Conservation (phyloP, 805 yeast species). For the Candida verbasci region DNA sequence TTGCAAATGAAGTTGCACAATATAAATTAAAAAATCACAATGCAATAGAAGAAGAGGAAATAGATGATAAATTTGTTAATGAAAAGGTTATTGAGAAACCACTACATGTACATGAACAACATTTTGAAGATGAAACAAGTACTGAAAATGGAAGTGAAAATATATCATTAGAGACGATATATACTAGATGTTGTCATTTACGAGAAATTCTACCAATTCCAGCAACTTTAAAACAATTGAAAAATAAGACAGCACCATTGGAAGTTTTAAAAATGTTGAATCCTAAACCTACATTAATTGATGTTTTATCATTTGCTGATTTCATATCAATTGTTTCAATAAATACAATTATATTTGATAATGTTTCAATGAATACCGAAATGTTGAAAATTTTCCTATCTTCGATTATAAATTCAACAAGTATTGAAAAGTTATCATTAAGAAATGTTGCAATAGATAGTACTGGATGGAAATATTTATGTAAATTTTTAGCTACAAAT, state of each 20-base stretch:
- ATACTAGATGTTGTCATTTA: constrained; percentile 87
- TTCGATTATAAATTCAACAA: constrained; percentile 38
- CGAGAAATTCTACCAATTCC: constrained; percentile 91
- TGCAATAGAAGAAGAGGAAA: constrained; percentile 8
- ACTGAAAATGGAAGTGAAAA: constrained; percentile 8
- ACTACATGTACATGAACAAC: constrained; percentile 55
- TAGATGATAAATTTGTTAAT: constrained; percentile 14
- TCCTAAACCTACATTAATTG: constrained; percentile 56
- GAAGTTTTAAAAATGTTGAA: constrained; percentile 53
- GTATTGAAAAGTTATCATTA: constrained; percentile 48
- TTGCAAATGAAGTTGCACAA: constrained; percentile 59
- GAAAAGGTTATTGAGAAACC: constrained; percentile 63
- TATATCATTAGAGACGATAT: constrained; percentile 44
- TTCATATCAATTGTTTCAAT: constrained; percentile 54
- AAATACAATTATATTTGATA: constrained; percentile 52
- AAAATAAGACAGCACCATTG: constrained; percentile 46
- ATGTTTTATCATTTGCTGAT: constrained; percentile 53
- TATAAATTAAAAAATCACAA: constrained; percentile 27
- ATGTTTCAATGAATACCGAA: constrained; percentile 50
- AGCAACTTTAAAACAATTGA: constrained; percentile 67
- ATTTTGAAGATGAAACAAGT: constrained; percentile 29
- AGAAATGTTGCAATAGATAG: constrained; percentile 53
- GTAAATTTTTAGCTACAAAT: constrained; percentile 44
- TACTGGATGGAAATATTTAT: constrained; percentile 47
- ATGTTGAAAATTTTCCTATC: constrained; percentile 49